Evolutionary conservation across 495 filamentous ascomycete genomes (phyloP), one percentile per base, ranked within the genome.

Genomic region (Penicillium robsamsonii): DNA sequence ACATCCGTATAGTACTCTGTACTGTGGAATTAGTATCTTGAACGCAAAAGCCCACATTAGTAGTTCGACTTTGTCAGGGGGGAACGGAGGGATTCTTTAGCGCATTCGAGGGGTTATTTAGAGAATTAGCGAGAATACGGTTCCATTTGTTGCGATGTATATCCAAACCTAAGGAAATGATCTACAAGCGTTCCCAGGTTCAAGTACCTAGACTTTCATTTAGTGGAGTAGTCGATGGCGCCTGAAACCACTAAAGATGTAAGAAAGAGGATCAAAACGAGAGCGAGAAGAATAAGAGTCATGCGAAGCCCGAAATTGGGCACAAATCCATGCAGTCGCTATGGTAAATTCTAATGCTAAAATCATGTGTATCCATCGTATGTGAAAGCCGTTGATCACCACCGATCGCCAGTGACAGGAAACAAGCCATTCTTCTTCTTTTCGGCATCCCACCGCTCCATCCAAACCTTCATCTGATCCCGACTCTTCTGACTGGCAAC

Each of bases 401-500:
- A 74, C 30, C 68, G 57, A 18, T 55, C 49, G 4, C 65, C 69
- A 9, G 55, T 50, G 6, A 61, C 69, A 5, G 53, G 42, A 44
- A 90, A 89, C 50, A 91, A 56, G 25, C 92, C 93, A 50, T 83
- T 87, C 73, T 84, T 90, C 76, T 84, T 83, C 78, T 90, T 85
- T 74, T 97, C 91, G n/a, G 70, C 76, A 55, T 88, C 74, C 94
- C 94, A 97, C 66, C 83, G 79, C 63, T 97, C 91, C 52, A 88
- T 82, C 94, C 94, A 98, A 10, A 64, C 79, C 79, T 90, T 96
- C 94, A 98, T 98, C 69, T 80, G 80, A 70, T 86, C 85, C 47
- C 94, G 79, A 37, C 74, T 77, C 70, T 82, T 87, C 57, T 77
- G 77, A 60, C 71, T 85, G 17, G 91, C 91, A 13, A 96, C 88